Conservation (phyloP, 257 asterid species). For the Penstemon barbatus region DNA sequence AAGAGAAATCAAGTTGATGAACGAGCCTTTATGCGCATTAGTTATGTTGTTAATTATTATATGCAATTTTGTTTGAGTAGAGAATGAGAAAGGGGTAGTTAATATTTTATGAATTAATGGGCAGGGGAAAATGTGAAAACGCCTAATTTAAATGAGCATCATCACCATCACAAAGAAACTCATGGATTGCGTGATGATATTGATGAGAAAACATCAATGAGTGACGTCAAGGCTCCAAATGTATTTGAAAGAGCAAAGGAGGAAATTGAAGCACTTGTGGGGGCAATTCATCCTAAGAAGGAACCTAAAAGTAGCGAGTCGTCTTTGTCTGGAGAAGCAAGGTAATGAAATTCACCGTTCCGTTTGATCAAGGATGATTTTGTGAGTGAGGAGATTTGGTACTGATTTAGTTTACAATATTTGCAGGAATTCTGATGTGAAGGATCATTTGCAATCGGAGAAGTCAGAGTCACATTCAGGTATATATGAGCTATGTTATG, state of each 20-base stretch:
- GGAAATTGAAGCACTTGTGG: constrained; percentile 75
- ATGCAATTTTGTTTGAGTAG: too few relatives aligned
- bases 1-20: too few relatives aligned
- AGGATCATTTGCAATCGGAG: constrained; percentile 31
- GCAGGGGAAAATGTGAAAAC: constrained; percentile 47
- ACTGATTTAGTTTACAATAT: constrained; percentile 12
- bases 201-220: constrained; percentile 49
- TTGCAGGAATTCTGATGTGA: constrained; percentile 43
- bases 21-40: too few relatives aligned
- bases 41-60: too few relatives aligned
- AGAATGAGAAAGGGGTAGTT: too few relatives aligned
- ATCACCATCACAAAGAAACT: constrained; percentile 57
- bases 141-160: constrained; percentile 43
- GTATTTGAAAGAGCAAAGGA: constrained; percentile 78
- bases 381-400: background rate
- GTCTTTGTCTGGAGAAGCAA: constrained; percentile 20
- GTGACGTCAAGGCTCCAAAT: constrained; percentile 72
- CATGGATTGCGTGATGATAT: constrained; percentile 68
- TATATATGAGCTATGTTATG: constrained; percentile 20
- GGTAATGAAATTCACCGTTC: constrained; percentile 29
- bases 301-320: constrained; percentile 30
- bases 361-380: background rate
- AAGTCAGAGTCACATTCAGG: constrained; percentile 44
- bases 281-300: constrained; percentile 59
- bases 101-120: background rate